Base-by-base conservation (phyloP, 495 filamentous ascomycete species). In the Immersiella caudata region DNA sequence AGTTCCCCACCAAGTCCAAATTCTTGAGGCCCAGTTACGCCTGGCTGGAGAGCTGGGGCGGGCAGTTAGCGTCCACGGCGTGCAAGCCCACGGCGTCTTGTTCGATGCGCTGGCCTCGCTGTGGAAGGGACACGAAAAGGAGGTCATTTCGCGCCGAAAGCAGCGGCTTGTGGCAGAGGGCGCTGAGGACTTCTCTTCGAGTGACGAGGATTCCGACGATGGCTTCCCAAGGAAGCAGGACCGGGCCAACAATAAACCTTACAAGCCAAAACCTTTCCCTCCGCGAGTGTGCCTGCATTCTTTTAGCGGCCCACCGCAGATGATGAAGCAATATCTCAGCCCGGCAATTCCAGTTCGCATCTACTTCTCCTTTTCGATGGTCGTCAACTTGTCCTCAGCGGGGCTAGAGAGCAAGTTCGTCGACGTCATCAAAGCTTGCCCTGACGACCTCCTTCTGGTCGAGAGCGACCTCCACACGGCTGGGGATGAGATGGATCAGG, bases 221-320 rank as follows among this genome's bases (percentile, higher is more conserved):
- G 73, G 70, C 11, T 24, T 21, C 33, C 36, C n/a, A 16, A 16
- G 7, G 22, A 73, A 70, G 7, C 62, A 67, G 0, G 73, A 69
- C 24, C 20, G 67, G 22, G 65, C 57, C 3, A 26, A 50, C 36
- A 59, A 46, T 29, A 69, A 67, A 62, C 59, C 46, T 4, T 71
- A 73, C 67, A 57, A 68, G 52, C 70, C 75, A 0, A 80, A 83
- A 50, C 90, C 90, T 0, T 99, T 91, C 73, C 95, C 95, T 9
- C 93, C 94, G 1, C 86, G 94, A 35, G 89, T 98, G 71, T 99
- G 95, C 73, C 84, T 99, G 71, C 95, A 99, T 78, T 97, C 93
- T 0, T 99, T 92, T 75, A 93, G 91, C 35, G 96, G 93, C 0
- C 85, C 91, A n/a, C 78, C 85, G 22, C 89, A 95, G 49, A 84